Conservation (phyloP, 495 filamentous ascomycete genomes). For the Filosporella fistucella region DNA sequence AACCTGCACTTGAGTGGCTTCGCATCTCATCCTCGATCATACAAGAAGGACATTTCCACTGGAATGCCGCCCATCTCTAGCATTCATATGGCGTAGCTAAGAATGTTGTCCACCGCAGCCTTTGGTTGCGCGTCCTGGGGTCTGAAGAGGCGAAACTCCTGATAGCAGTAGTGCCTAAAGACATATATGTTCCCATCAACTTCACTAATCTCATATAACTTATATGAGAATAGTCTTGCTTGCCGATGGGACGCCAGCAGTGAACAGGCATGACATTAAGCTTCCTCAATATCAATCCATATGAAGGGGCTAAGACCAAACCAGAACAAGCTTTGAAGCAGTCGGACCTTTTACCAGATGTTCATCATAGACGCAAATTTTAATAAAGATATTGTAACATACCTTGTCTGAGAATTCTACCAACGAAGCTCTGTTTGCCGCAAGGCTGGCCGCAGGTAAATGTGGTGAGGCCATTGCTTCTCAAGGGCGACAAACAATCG, state of each 20-base stretch:
- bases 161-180: conserved; percentile 28
- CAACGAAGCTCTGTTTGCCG: too few relatives aligned
- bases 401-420: too few relatives aligned
- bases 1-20: conserved; percentile 38
- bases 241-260: conserved; percentile 1
- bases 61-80: not conserved
- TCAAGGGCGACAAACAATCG: too few relatives aligned
- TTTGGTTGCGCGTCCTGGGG: conserved; percentile 36
- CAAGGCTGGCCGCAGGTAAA: too few relatives aligned
- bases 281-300: conserved; percentile 23
- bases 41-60: not conserved
- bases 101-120: conserved; percentile 37
- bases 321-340: conserved; percentile 36
- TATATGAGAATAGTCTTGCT: conserved; percentile 22
- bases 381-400: too few relatives aligned
- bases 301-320: conserved; percentile 25
- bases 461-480: too few relatives aligned
- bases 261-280: too few relatives aligned
- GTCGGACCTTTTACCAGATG: conserved; percentile 62
- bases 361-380: conserved; percentile 46
- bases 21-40: conserved; percentile 12
- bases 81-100: not conserved
- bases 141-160: conserved; percentile 33
- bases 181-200: conserved; percentile 26
- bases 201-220: conserved; percentile 26